Percentiles rank a stretch among this genome's conserved stretches.
phyloP scores from a whole-genome alignment of 1,284 basidiomycete genomes.

The Tetrapyrgos nigripes region DNA sequence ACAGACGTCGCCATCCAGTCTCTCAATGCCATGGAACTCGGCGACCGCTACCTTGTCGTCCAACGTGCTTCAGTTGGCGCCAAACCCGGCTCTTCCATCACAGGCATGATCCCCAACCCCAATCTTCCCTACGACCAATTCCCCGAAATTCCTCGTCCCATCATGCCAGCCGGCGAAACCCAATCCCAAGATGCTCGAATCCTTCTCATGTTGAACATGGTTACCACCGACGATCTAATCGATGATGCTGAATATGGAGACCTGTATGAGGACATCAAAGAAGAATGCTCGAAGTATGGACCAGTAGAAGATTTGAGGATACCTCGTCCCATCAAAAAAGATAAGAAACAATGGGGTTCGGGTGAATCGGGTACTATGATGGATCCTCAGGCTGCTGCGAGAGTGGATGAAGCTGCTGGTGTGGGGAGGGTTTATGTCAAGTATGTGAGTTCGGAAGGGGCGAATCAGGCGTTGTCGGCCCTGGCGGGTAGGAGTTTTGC shows the following conservation, averaged over 20 bases:
- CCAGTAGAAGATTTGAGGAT: conserved; percentile 86
- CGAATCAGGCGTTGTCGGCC: conserved; percentile 77
- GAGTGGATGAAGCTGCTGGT: conserved; percentile 85
- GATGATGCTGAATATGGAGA: conserved; percentile 95
- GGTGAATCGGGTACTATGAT: conserved; percentile 69
- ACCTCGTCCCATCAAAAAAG: conserved; percentile 87
- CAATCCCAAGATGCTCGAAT: conserved; percentile 66
- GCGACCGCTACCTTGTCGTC: conserved; percentile 95
- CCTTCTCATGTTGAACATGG: conserved; percentile 99
- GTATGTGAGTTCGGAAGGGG: conserved; percentile 68
- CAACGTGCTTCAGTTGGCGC: conserved; percentile 95
- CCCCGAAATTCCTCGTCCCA: conserved; percentile 80
- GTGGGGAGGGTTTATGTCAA: conserved; percentile 96
- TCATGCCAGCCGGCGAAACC: conserved; percentile 68
- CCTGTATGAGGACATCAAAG: conserved; percentile 93
- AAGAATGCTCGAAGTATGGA: conserved; percentile 90
- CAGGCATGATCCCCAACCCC: conserved; percentile 63
- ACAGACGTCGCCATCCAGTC: conserved; percentile 97
- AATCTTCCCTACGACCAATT: conserved; percentile 74
- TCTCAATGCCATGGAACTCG: conserved; percentile 97
- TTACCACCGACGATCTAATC: conserved; percentile 90
- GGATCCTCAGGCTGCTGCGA: conserved; percentile 67
- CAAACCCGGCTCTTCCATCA: conserved; percentile 65
- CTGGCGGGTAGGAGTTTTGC: conserved; percentile 93
- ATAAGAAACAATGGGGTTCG: conserved; percentile 78